Conservation (phyloP, 371 early-diverging fungal species). For the Zancudomyces culisetae region DNA sequence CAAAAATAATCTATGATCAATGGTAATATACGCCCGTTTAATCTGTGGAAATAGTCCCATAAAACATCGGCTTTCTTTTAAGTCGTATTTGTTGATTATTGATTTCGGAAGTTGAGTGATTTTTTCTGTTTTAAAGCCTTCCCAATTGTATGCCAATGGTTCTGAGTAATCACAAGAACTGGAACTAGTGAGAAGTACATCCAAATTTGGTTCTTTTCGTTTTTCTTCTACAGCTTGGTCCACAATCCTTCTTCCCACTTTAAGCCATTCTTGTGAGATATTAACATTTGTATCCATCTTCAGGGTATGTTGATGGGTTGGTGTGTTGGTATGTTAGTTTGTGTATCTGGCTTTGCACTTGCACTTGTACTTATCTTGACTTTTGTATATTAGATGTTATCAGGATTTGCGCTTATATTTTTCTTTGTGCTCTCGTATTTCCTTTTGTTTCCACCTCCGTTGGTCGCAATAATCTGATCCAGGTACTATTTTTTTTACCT, state of each 20-base stretch:
- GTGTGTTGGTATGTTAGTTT: too few relatives aligned
- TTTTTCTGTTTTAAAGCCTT: slow-evolving; percentile 29
- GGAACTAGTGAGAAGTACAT: slow-evolving; percentile 2
- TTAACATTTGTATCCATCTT: not conserved
- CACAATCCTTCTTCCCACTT: not conserved
- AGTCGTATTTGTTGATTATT: slow-evolving; percentile 47
- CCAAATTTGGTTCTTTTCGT: not conserved
- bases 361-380: too few relatives aligned
- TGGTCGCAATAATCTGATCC: too few relatives aligned
- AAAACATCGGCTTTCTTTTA: slow-evolving; percentile 50
- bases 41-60: slow-evolving; percentile 81
- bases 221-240: not conserved
- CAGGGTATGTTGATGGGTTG: too few relatives aligned
- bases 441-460: too few relatives aligned
- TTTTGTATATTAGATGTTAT: too few relatives aligned
- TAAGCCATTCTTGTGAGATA: not conserved
- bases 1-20: slow-evolving; percentile 64
- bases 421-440: too few relatives aligned
- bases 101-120: slow-evolving; percentile 40
- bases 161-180: slow-evolving; percentile 20
- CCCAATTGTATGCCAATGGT: slow-evolving; percentile 21
- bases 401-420: too few relatives aligned
- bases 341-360: too few relatives aligned
- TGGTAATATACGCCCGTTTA: slow-evolving; percentile 69
- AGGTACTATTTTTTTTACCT: too few relatives aligned